Evolutionary conservation across 2,329 filamentous ascomycete species (phyloP).

Genomic region (Calonectria naviculata): DNA sequence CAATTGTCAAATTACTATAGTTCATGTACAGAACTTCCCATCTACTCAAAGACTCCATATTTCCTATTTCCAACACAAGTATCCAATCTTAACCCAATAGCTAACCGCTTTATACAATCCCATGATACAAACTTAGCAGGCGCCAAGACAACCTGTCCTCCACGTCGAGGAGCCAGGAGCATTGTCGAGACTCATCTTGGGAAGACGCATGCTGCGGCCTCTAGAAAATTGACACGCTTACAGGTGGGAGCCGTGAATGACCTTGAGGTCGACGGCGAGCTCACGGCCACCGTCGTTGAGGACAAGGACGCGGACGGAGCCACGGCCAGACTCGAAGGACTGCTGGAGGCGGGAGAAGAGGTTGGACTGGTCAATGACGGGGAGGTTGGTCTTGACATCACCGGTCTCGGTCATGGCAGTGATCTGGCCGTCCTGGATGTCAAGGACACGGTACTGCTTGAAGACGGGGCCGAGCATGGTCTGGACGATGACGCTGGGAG

Average conservation of each 20-base stretch:
- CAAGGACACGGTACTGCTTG: conserved; percentile 99
- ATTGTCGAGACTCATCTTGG: conserved; percentile 28
- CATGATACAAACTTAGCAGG: conserved; percentile 41
- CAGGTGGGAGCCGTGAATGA: conserved; percentile 83
- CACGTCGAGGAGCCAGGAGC: conserved; percentile 29
- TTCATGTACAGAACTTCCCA: conserved; percentile 57
- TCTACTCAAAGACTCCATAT: conserved; percentile 54
- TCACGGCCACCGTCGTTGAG: conserved; percentile 93
- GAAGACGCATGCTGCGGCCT: conserved; percentile 37
- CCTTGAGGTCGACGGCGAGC: conserved; percentile 99
- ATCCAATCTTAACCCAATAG: conserved; percentile 45
- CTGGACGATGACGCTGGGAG: conserved; percentile 96
- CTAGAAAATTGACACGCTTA: conserved; percentile 52
- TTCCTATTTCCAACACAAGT: conserved; percentile 46
- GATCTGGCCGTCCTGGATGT: conserved; percentile 87
- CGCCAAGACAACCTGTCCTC: conserved; percentile 29
- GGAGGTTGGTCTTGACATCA: conserved; percentile 95
- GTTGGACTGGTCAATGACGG: conserved; percentile 94
- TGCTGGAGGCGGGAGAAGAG: conserved; percentile 84
- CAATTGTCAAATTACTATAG: conserved; percentile 47
- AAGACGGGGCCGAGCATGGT: conserved; percentile 99
- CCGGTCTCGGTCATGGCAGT: conserved; percentile 99
- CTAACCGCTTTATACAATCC: conserved; percentile 37
- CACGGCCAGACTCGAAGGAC: conserved; percentile 91
- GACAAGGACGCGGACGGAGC: conserved; percentile 93